Base-by-base conservation (phyloP, 1,284 basidiomycete species). In the Trichosporon asahii region DNA sequence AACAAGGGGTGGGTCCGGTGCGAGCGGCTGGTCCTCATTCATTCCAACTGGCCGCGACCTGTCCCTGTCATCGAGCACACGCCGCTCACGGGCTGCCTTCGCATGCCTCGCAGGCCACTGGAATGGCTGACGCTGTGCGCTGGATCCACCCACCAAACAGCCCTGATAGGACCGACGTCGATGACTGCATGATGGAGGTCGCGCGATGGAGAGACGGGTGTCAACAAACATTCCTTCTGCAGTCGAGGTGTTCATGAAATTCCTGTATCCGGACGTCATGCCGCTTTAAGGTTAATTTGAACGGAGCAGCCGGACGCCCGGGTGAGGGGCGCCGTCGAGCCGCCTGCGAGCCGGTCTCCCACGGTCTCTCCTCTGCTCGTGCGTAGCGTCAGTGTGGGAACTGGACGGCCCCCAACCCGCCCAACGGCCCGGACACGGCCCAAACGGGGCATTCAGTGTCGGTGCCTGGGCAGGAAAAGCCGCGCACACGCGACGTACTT, bases 211-310 rank as follows among this genome's bases (percentile, higher is more conserved):
- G n/a, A n/a, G 2, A 15, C 1, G 3, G 49, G 25, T 23, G 49
- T 18, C 15, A 25, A 53, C 49, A 53, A 61, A 33, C 57, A 61
- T 61, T 61, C 57, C 57, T 61, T 61, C 57, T n/a, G 25, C 29
- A 60, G 25, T 11, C 2, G 55, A 60, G 27, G 4, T 14, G 27
- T 7, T 61, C 27, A 33, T 14, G n/a, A 18, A 29, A 57, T 57
- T 57, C 53, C 55, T 29, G 23, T 9, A 18, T n/a, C 5, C 57
- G 29, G 29, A n/a, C 57, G 57, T 31, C 57, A 61, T 61, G 27
- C 27, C 57, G 57, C 57, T 61, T 61, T 61, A 61, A 61, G 57
- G 57, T 61, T 61, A 33, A 31, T 31, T 31, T 31, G 8, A 18
- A 53, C 49, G 49, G 49, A 5, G 18, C 21, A 53, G 21, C 49